These are phyloP conservation scores for Globisporangium lucens DNA, from an alignment of 352 stramenopile species.

Conservation along the genomic window DNA sequence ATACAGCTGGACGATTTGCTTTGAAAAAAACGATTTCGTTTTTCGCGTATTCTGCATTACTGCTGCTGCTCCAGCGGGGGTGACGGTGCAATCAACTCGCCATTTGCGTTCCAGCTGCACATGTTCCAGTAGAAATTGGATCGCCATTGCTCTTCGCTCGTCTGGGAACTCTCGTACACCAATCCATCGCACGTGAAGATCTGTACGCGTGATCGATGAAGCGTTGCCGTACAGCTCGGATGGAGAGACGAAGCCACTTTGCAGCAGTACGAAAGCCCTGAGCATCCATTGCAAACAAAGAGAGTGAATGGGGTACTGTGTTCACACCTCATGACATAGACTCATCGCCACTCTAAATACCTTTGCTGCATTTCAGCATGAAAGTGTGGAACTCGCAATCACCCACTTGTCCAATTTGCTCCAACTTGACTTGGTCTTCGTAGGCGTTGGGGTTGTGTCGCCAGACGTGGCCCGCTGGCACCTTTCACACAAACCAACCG, in stretches of 20 bases:
- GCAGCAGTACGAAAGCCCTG: conserved; percentile 35
- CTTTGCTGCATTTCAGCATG: conserved; percentile 25
- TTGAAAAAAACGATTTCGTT: background rate
- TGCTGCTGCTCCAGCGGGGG: background rate
- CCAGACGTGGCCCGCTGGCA: conserved; percentile 17
- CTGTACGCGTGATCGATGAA: conserved; percentile 38
- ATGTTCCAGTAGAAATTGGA: conserved; percentile 50
- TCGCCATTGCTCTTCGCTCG: conserved; percentile 22
- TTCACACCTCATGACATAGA: background rate
- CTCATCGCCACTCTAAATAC: background rate
- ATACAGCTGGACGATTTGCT: background rate
- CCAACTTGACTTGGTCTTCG: conserved; percentile 23
- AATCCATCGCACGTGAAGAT: conserved; percentile 47
- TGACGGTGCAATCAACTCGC: conserved; percentile 20
- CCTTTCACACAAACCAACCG: background rate
- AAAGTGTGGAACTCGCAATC: conserved; percentile 42
- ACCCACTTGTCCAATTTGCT: conserved; percentile 25
- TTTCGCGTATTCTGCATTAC: background rate
- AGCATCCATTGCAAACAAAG: background rate
- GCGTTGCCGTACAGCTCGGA: conserved; percentile 17
- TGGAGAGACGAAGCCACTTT: conserved; percentile 32
- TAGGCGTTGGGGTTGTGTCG: conserved; percentile 14
- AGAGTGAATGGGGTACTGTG: background rate
- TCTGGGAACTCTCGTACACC: conserved; percentile 31
- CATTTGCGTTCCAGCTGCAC: conserved; percentile 41